These are phyloP conservation scores for Syncephalastrum sp. DNA, from an alignment of 371 early-diverging fungal genomes.

Conservation along the genomic window DNA sequence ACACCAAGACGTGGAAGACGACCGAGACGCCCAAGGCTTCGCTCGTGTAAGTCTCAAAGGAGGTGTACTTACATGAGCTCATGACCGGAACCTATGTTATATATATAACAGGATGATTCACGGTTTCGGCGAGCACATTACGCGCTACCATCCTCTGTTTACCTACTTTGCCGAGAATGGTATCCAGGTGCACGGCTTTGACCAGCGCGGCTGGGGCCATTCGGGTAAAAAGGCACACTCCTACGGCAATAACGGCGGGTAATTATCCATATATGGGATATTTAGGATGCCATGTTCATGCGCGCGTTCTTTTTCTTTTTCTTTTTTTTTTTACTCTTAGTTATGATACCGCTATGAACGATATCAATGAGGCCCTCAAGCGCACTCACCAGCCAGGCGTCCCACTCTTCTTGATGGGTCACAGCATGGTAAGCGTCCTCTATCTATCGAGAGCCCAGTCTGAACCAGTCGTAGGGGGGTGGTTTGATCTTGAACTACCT, in stretches of 20 bases:
- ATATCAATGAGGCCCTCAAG: conserved; percentile 57
- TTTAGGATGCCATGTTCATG: background rate
- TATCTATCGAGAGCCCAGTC: background rate
- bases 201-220: conserved; percentile 69
- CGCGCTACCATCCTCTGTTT: conserved; percentile 59
- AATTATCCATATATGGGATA: conserved; percentile 11
- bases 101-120: conserved; percentile 50
- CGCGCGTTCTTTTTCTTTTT: background rate
- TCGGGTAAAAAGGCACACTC: conserved; percentile 52
- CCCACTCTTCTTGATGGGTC: conserved; percentile 65
- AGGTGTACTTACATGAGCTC: background rate
- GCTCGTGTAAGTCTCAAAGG: conserved; percentile 26
- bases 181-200: conserved; percentile 57
- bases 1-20: conserved; percentile 52
- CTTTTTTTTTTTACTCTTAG: conserved; percentile 8
- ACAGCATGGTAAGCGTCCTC: conserved; percentile 51
- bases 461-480: conserved; percentile 51
- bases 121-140: conserved; percentile 68
- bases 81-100: background rate
- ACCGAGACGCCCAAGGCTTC: conserved; percentile 25
- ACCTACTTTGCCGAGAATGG: conserved; percentile 50
- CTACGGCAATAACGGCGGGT: conserved; percentile 58
- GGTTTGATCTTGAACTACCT: conserved; percentile 54
- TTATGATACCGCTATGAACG: conserved; percentile 37
- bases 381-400: conserved; percentile 34